Evolutionary conservation across 148 eudicot genomes (phyloP).

Genomic region (Fagopyrum esculentum): DNA sequence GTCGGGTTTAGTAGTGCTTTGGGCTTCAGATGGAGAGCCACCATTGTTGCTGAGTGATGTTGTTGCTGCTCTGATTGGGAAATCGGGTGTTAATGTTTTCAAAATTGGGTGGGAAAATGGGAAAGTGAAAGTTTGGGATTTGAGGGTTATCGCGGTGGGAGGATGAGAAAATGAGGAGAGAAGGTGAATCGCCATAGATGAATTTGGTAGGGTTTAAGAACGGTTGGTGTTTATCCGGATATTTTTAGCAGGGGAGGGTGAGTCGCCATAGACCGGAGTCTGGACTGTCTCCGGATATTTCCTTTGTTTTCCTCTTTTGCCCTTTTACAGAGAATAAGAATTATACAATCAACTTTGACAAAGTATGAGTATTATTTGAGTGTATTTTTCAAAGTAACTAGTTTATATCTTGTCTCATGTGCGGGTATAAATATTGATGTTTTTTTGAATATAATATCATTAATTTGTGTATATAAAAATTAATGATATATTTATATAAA

Average conservation of each 20-base stretch:
- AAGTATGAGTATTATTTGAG: too few relatives aligned
- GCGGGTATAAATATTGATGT: too few relatives aligned
- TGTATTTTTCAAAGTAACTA: too few relatives aligned
- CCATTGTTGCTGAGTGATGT: slow-evolving; percentile 11
- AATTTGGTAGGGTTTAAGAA: slow-evolving; percentile 22
- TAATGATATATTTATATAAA: too few relatives aligned
- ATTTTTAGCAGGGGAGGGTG: not conserved
- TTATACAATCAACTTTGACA: too few relatives aligned
- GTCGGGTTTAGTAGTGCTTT: slow-evolving; percentile 23
- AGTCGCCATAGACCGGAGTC: not conserved
- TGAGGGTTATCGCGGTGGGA: slow-evolving; percentile 16
- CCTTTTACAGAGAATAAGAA: not conserved
- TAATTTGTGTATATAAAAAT: too few relatives aligned
- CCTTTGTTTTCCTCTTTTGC: not conserved
- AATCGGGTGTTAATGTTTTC: not conserved
- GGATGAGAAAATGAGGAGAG: slow-evolving; percentile 19
- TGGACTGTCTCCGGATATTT: slow-evolving; percentile 1
- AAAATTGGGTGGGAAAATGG: slow-evolving; percentile 15
- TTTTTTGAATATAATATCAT: too few relatives aligned
- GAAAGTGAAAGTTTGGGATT: slow-evolving; percentile 13
- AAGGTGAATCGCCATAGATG: slow-evolving; percentile 27
- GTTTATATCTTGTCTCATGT: too few relatives aligned
- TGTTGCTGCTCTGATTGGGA: slow-evolving; percentile 17
- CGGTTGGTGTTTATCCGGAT: slow-evolving; percentile 7
- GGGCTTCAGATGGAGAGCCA: not conserved